Evolutionary conservation across 805 yeast genomes (phyloP).

Genomic region (Ogataea pini): DNA sequence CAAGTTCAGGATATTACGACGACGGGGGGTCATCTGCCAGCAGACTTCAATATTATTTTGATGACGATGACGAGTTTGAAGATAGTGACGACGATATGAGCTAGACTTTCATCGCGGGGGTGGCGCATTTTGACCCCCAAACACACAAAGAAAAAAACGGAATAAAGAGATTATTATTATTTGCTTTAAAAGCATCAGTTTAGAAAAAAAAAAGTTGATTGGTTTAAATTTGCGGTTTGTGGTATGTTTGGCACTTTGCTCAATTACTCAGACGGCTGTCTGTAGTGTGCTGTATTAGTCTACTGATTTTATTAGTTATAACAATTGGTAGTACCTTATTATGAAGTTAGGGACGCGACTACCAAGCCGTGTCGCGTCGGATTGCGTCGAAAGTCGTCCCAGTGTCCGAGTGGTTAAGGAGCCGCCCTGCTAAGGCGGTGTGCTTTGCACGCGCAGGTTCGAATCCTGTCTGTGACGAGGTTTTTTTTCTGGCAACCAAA

Average conservation of each 20-base stretch:
- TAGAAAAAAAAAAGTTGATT: background rate
- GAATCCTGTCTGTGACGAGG: constrained; percentile 98
- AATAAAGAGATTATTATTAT: background rate
- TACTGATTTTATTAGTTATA: constrained; percentile 5
- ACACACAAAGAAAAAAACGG: background rate
- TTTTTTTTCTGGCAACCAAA: too few species aligned
- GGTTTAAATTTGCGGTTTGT: background rate
- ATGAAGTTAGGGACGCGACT: background rate
- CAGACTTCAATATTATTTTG: constrained; percentile 19
- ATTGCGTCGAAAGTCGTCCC: constrained; percentile 36
- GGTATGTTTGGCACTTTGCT: background rate
- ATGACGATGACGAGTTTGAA: constrained; percentile 21
- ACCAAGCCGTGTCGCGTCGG: too few species aligned
- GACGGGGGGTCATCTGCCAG: constrained; percentile 23
- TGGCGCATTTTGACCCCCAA: background rate
- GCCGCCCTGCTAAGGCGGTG: constrained; percentile 85
- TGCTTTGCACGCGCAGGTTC: constrained; percentile 98
- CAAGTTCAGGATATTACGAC: constrained; percentile 18
- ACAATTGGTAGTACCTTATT: background rate
- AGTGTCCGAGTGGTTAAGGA: constrained; percentile 78
- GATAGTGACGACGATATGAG: constrained; percentile 24
- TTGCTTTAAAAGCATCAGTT: background rate
- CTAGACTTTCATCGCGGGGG: constrained; percentile 5
- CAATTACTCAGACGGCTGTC: background rate
- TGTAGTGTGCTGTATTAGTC: constrained; percentile 4